phyloP scores from a whole-genome alignment of 2,329 filamentous ascomycete species.

The Pseudocercospora crystallina region DNA sequence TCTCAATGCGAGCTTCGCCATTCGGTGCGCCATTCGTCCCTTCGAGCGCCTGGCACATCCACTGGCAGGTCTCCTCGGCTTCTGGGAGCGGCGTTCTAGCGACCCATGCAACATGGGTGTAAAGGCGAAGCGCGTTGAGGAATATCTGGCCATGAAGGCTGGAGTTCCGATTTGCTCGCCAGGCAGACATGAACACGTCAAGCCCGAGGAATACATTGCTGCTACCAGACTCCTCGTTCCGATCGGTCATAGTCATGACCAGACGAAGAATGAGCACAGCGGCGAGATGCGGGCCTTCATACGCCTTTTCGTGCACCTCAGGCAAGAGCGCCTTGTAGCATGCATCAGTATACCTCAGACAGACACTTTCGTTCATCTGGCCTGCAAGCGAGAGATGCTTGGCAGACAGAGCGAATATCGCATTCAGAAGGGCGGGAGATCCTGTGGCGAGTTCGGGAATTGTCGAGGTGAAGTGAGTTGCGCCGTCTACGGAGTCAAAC shows the following conservation, averaged over 20 bases:
- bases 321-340: slow-evolving; percentile 12
- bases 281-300: slow-evolving; percentile 7
- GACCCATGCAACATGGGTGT: slow-evolving; percentile 12
- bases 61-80: slow-evolving; percentile 3
- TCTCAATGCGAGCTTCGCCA: slow-evolving; percentile 7
- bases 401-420: slow-evolving; percentile 57
- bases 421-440: slow-evolving; percentile 54
- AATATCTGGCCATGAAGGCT: slow-evolving; percentile 17
- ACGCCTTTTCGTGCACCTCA: slow-evolving; percentile 11
- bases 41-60: slow-evolving; percentile 5
- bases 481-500: slow-evolving; percentile 31
- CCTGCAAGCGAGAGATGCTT: slow-evolving; percentile 44
- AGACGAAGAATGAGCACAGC: slow-evolving; percentile 14
- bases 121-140: slow-evolving; percentile 13
- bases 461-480: slow-evolving; percentile 52
- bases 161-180: slow-evolving; percentile 9
- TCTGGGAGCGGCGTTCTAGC: slow-evolving; percentile 6
- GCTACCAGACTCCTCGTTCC: background rate
- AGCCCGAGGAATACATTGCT: slow-evolving; percentile 13
- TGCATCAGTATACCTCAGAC: slow-evolving; percentile 11
- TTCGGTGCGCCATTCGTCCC: background rate
- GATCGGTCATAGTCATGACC: slow-evolving; percentile 12
- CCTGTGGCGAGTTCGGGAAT: slow-evolving; percentile 55
- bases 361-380: slow-evolving; percentile 4
- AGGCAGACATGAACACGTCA: slow-evolving; percentile 14